Evolutionary conservation across 2,329 filamentous ascomycete species (phyloP), one percentile per base, ranked within the genome.

Genomic region (Gremmenia infestans): DNA sequence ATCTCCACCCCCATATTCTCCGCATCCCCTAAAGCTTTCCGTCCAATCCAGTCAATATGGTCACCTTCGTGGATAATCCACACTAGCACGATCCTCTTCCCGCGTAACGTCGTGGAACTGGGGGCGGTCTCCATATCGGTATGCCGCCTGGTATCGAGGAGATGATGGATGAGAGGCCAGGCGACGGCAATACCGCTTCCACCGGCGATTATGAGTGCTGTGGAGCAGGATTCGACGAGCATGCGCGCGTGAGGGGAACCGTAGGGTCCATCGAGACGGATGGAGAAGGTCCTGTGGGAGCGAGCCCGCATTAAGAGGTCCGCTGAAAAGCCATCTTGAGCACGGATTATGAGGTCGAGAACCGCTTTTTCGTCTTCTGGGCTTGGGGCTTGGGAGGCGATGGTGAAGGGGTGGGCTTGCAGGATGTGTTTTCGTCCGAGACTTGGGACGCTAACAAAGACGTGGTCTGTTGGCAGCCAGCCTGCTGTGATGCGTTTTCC

Each of bases 361-460:
- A 74, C 79, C 3, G 78, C 78, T 59, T 81, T 76, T 12, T 64
- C 60, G n/a, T 71, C 60, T 23, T 55, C 55, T 15, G 57, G 52
- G 19, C 59, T 58, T 1, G 81, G 79, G 9, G 82, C 81, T 0
- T 78, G 76, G 2, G 83, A 86, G 15, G 83, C 79, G 53, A 88
- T 85, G 8, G 83, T 87, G 68, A 87, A 87, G 0, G 84, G 85
- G 64, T 88, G 84, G 0, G 83, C 76, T 69, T 87, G 84, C 1
- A 85, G 66, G 2, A 71, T 65, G 63, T 85, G 78, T 53, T 73
- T 77, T 3, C 70, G 68, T 2, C 78, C 78, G 5, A 87, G 73
- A 0, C 71, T 72, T 0, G 83, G 83, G 0, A 87, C 71, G 1
- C 80, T 80, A 55, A 87, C 67, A 68, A 87, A 87, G 49, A 86